Conservation (phyloP, 495 filamentous ascomycete species). For the Penicillium verhagenii region DNA sequence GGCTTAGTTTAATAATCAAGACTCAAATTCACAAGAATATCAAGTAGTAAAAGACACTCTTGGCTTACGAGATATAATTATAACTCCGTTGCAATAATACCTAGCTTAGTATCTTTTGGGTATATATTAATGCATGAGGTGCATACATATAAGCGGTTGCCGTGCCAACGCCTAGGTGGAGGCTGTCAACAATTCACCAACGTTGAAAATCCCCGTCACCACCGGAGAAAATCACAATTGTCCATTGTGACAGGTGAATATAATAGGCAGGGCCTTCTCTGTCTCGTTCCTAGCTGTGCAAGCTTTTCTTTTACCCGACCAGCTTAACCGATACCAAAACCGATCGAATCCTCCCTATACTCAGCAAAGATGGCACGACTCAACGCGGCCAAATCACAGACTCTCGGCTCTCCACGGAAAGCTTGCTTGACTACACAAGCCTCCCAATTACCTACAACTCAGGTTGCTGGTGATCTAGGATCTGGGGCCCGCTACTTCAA, state of each 20-base stretch:
- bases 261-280: not conserved
- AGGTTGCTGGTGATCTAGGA: not conserved
- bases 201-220: not conserved
- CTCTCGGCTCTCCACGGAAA: not conserved
- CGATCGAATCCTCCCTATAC: not conserved
- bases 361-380: slow-evolving; percentile 8
- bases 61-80: too few species aligned
- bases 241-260: not conserved
- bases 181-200: not conserved
- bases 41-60: too few species aligned
- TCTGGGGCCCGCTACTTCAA: not conserved
- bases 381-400: not conserved
- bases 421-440: not conserved
- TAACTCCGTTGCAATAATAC: too few species aligned
- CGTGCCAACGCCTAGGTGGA: slow-evolving; percentile 3
- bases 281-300: not conserved
- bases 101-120: too few species aligned
- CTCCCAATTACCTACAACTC: not conserved
- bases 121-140: too few species aligned
- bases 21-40: too few species aligned
- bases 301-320: not conserved
- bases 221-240: not conserved
- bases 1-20: too few species aligned
- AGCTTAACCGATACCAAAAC: not conserved
- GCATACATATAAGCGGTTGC: not conserved